Evolutionary conservation across 352 stramenopile species (phyloP), one percentile per base, ranked within the genome.

Genomic region (Pythium guiyangense): DNA sequence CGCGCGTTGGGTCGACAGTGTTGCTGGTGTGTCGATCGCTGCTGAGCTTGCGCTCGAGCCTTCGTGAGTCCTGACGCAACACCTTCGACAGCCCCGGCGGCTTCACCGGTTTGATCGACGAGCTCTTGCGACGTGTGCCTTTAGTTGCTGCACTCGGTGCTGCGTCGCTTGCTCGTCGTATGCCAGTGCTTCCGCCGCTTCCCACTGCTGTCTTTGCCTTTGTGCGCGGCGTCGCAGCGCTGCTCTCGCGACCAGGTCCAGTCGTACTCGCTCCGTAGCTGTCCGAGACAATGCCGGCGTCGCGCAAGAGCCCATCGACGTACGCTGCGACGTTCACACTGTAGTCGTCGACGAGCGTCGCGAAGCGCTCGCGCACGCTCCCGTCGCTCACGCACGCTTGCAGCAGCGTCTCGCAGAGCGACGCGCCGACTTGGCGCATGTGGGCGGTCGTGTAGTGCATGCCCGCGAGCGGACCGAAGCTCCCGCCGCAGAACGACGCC

Each of bases 401-500:
- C 1, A 86, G 63, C 1, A 90, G 52, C 29, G 77, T 67, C 31
- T 88, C 72, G 26, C 77, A 86, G 3, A 90, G 46, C 0, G 72
- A 70, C 0, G 52, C 50, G 49, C 80, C 80, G 9, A 77, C 70
- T 65, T 85, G 64, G 4, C 62, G 57, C 20, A 88, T 62, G 43
- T 92, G 73, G 4, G 66, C 62, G 4, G 79, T 82, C 47, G 84
- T 88, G 47, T 91, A 94, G 49, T 94, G 84, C 52, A 71, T 69
- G 25, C 70, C 71, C 48, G 77, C 63, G 5, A 90, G 69, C 26
- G 79, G 65, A 0, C 83, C 83, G 57, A 86, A 87, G 56, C 76
- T 88, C 6, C 79, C 74, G 3, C 89, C 89, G 52, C 86, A 95
- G 52, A 96, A 97, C 1, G 84, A 94, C 2, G 77, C 83, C 59